These are phyloP conservation scores for Macrolepiota dolichaula DNA, from an alignment of 768 basidiomycete species.

Conservation along the genomic window DNA sequence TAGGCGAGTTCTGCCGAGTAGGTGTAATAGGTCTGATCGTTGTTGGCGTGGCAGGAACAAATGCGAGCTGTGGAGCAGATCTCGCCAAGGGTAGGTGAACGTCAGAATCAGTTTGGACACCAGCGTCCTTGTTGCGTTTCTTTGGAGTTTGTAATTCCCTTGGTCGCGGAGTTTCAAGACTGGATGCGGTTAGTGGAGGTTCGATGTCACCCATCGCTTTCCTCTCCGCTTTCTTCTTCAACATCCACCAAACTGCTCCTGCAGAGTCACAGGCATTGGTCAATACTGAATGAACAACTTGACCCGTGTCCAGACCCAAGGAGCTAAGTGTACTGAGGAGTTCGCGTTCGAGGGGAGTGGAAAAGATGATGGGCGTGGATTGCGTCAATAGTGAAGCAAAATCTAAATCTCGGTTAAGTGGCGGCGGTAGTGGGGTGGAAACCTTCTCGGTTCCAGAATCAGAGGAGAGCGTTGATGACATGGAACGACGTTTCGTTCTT, in stretches of 20 bases:
- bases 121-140: constrained; percentile 30
- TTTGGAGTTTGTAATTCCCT: constrained; percentile 23
- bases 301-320: constrained; percentile 89
- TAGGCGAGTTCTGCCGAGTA: constrained; percentile 44
- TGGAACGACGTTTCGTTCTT: constrained; percentile 92
- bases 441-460: constrained; percentile 49
- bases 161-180: constrained; percentile 14
- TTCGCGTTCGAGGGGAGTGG: constrained; percentile 75
- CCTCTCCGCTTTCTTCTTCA: constrained; percentile 75
- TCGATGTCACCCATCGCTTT: constrained; percentile 36
- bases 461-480: constrained; percentile 79
- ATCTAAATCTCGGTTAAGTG: constrained; percentile 45
- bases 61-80: constrained; percentile 56
- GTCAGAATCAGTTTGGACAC: constrained; percentile 45
- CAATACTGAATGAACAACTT: constrained; percentile 91
- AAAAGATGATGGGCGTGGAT: constrained; percentile 81
- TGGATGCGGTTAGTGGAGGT: constrained; percentile 16
- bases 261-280: constrained; percentile 90
- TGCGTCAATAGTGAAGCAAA: constrained; percentile 61
- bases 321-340: constrained; percentile 70
- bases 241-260: constrained; percentile 95
- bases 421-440: constrained; percentile 31
- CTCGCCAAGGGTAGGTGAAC: constrained; percentile 13
- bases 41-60: constrained; percentile 80
- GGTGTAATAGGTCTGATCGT: constrained; percentile 46